Evolutionary conservation across 2,329 filamentous ascomycete genomes (phyloP).

Genomic region (Colletotrichum sp.): DNA sequence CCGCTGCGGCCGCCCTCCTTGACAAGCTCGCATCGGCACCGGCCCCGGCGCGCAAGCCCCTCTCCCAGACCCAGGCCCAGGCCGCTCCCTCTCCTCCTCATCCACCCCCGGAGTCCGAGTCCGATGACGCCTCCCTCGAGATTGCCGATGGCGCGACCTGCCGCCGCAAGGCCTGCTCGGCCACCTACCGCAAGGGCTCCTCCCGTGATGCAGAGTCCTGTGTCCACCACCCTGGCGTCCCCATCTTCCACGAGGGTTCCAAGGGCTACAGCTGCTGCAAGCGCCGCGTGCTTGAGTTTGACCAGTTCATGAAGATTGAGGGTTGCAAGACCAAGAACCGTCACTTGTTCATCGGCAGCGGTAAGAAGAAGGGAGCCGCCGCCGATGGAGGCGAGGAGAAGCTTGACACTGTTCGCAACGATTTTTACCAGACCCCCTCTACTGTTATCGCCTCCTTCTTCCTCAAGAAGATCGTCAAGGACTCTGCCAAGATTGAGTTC

Average conservation of each 20-base stretch:
- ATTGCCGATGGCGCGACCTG: conserved; percentile 79
- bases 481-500: conserved; percentile 76
- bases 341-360: conserved; percentile 86
- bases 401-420: conserved; percentile 79
- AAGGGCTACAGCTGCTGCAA: conserved; percentile 99
- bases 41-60: conserved; percentile 43
- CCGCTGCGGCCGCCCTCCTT: conserved; percentile 31
- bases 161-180: conserved; percentile 77
- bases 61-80: conserved; percentile 39
- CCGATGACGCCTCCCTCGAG: conserved; percentile 78
- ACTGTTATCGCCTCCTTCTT: conserved; percentile 91
- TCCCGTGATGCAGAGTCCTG: conserved; percentile 77
- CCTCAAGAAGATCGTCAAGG: conserved; percentile 95
- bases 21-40: conserved; percentile 48
- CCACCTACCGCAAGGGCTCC: conserved; percentile 65
- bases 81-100: conserved; percentile 59
- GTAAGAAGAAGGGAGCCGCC: conserved; percentile 66
- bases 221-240: conserved; percentile 85
- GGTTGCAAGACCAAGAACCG: conserved; percentile 83
- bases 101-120: conserved; percentile 78
- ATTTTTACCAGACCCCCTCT: conserved; percentile 92
- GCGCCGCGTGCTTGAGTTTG: conserved; percentile 91
- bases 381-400: conserved; percentile 69
- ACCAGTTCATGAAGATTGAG: conserved; percentile 95
- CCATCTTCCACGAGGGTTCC: conserved; percentile 97